Percentiles rank a stretch among this genome's conserved stretches.
Evolutionary conservation across 441 rosid species (phyloP).

Genomic region (Euphorbia schlechtendalii): DNA sequence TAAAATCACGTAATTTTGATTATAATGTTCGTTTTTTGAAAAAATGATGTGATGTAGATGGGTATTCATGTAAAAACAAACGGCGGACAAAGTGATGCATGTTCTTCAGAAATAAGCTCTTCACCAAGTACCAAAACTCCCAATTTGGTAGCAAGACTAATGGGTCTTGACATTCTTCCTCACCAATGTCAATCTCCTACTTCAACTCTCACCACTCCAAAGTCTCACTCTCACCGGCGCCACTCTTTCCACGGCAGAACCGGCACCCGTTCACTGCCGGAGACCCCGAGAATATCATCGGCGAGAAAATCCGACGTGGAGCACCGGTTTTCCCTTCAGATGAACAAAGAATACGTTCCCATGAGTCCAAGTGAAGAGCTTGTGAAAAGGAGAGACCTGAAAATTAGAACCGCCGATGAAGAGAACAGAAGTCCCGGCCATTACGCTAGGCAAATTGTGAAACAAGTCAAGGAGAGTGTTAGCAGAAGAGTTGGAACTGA

Average conservation of each 20-base stretch:
- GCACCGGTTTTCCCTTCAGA: constrained; percentile 72
- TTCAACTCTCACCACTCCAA: constrained; percentile 32
- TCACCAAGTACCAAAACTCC: constrained; percentile 81
- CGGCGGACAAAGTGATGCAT: constrained; percentile 23
- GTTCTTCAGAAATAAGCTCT: constrained; percentile 47
- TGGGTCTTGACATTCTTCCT: constrained; percentile 94
- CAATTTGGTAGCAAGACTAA: constrained; percentile 74
- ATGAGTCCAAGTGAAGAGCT: constrained; percentile 31
- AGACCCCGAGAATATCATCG: constrained; percentile 69
- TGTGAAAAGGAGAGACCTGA: constrained; percentile 40
- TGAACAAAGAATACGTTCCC: constrained; percentile 49
- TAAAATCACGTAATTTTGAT: constrained; percentile 24
- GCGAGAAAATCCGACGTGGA: constrained; percentile 69
- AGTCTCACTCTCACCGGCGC: constrained; percentile 11
- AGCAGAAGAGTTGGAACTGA: constrained; percentile 56
- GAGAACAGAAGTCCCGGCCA: constrained; percentile 49
- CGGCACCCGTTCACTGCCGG: constrained; percentile 69
- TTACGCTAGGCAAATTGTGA: constrained; percentile 56
- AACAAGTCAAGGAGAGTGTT: constrained; percentile 63
- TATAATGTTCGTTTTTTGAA: constrained; percentile 13
- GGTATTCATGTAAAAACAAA: constrained; percentile 67
- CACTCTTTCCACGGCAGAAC: constrained; percentile 22
- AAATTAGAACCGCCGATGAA: constrained; percentile 24
- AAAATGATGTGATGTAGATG: constrained; percentile 31
- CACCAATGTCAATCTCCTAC: constrained; percentile 29